Evolutionary conservation across 2,329 filamentous ascomycete species (phyloP).

Genomic region (Hypoxylon sp.): DNA sequence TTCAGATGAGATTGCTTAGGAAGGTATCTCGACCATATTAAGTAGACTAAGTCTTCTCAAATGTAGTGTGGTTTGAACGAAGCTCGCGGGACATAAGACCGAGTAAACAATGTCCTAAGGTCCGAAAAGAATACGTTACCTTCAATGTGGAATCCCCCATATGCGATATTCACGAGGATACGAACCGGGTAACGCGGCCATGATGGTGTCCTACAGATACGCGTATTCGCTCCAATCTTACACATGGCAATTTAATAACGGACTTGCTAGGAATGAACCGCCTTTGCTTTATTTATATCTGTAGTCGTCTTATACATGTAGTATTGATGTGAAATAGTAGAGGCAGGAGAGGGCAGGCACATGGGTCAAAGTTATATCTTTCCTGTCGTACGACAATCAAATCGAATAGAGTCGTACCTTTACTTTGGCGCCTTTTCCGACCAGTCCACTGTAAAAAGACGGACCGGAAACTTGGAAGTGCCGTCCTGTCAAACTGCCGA

Average conservation of each 20-base stretch:
- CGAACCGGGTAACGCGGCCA: constrained; percentile 14
- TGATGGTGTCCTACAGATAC: constrained; percentile 1
- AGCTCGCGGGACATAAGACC: background rate
- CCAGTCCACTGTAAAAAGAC: background rate
- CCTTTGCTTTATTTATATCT: background rate
- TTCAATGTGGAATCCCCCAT: constrained; percentile 1
- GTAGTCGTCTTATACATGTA: background rate
- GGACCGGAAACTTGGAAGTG: constrained; percentile 4
- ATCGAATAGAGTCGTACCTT: background rate
- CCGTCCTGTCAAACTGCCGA: constrained; percentile 1
- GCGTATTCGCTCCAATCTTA: constrained; percentile 9
- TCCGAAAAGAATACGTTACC: constrained; percentile 15
- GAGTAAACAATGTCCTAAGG: background rate
- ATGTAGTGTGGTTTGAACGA: background rate
- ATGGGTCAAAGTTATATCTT: background rate
- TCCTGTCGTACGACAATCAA: background rate
- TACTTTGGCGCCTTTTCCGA: background rate
- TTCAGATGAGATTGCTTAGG: background rate
- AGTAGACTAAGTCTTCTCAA: background rate
- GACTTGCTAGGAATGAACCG: constrained; percentile 11
- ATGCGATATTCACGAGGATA: constrained; percentile 8
- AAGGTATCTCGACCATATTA: background rate
- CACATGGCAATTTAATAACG: constrained; percentile 4
- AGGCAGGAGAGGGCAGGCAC: no score
- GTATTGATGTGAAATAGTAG: background rate